A percentile compares a stretch with the other conserved stretches of the same genome.
These are phyloP conservation scores for Oryza brachyantha DNA, from an alignment of 176 grass and related monocot genomes.

Conservation along the genomic window DNA sequence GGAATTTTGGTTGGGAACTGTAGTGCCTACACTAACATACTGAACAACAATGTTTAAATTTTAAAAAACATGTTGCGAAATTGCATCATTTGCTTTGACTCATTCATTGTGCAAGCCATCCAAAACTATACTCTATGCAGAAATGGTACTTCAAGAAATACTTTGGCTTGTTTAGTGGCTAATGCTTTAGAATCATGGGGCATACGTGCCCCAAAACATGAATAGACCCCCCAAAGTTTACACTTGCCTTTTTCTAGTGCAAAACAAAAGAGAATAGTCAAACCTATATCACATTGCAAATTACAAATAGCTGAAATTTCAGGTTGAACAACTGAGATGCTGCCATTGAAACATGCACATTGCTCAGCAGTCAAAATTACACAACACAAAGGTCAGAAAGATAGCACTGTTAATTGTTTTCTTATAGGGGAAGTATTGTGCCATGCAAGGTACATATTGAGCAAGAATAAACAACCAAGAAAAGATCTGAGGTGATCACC, in stretches of 20 bases:
- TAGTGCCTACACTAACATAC: not conserved
- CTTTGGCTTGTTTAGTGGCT: not conserved
- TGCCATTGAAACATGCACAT: not conserved
- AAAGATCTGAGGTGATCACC: constrained; percentile 4
- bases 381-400: not conserved
- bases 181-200: not conserved
- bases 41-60: not conserved
- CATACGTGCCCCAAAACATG: not conserved
- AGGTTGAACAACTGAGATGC: not conserved
- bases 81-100: not conserved
- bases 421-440: not conserved
- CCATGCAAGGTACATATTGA: not conserved
- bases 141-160: not conserved
- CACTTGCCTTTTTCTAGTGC: not conserved
- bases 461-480: not conserved
- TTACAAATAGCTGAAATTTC: not conserved
- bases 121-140: not conserved
- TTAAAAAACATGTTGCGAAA: not conserved
- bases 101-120: not conserved
- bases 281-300: not conserved
- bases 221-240: not conserved
- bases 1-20: not conserved
- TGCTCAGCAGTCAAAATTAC: not conserved
- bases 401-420: not conserved
- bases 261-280: not conserved